Evolutionary conservation across 768 basidiomycete genomes (phyloP), one percentile per base, ranked within the genome.

Genomic region (Albatrellus ellisii): DNA sequence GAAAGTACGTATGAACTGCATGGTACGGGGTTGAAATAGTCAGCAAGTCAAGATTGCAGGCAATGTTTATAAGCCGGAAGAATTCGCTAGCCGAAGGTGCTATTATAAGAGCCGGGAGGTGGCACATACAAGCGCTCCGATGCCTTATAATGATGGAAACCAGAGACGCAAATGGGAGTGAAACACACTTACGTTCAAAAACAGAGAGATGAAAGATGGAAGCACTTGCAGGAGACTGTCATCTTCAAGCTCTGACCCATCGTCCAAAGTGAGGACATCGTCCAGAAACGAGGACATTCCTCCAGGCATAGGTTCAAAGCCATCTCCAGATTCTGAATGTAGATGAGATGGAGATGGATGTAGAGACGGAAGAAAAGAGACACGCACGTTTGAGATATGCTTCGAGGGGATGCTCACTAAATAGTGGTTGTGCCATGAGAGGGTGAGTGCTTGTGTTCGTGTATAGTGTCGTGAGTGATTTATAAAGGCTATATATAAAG

Each of bases 341-440:
- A 6, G 7, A 24, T 20, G 15, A 21, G n/a, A 11, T 26, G 29
- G 39, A 29, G 20, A 28, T 7, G 37, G n/a, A n/a, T 14, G n/a
- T 2, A 4, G 36, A 20, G 9, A 12, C 11, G 15, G 20, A 18
- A 27, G 26, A n/a, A 25, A 21, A 40, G 39, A 26, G 37, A 14
- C 6, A 44, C 50, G 15, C 29, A 51, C 50, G 50, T 15, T 39
- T 39, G 24, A 51, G 50, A 31, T 51, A 51, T 25, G 40, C 41
- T 26, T 38, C 44, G 8, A 51, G 47, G 1, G 50, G 50, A 28
- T 51, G 50, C 2, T 51, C 44, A 26, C 49, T 26, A 26, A 51
- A 51, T n/a, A 51, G 15, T 24, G 50, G 41, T 29, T 51, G 43
- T 4, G 50, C 50, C 50, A 51, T 51, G 25, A 14, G 22, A 36